These are phyloP conservation scores for Galerina sulciceps DNA, from an alignment of 768 basidiomycete genomes.

Conservation along the genomic window DNA sequence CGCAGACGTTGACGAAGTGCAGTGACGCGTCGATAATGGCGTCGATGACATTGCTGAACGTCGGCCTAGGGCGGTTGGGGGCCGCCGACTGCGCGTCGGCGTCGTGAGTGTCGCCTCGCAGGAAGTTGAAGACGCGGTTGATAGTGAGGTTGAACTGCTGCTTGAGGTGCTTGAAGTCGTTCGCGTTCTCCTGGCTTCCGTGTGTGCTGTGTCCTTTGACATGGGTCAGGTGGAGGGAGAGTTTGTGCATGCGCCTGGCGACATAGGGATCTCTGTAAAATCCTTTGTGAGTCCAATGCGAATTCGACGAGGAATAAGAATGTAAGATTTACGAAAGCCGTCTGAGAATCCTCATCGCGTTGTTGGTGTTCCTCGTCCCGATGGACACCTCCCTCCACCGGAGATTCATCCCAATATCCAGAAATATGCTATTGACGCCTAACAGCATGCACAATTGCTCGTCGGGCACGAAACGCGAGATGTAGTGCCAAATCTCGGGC, in stretches of 20 bases:
- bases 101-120: constrained; percentile 6
- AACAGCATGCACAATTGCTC: constrained; percentile 27
- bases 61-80: constrained; percentile 7
- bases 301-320: not conserved
- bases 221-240: constrained; percentile 17
- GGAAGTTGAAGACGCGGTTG: constrained; percentile 15
- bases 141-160: constrained; percentile 15
- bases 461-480: constrained; percentile 31
- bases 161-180: constrained; percentile 7
- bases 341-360: constrained; percentile 9
- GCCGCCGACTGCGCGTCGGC: constrained; percentile 1
- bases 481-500: constrained; percentile 36
- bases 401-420: constrained; percentile 32
- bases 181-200: constrained; percentile 7
- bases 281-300: not conserved
- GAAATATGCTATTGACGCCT: constrained; percentile 36
- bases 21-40: constrained; percentile 34
- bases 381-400: constrained; percentile 32
- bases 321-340: not conserved
- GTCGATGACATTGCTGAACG: constrained; percentile 30
- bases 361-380: constrained; percentile 18
- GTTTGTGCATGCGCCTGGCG: constrained; percentile 26
- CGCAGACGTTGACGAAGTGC: constrained; percentile 32
- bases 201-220: constrained; percentile 6
- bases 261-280: constrained; percentile 24